Conservation (phyloP, 257 asterid species). For the Solanum sejunctum region DNA sequence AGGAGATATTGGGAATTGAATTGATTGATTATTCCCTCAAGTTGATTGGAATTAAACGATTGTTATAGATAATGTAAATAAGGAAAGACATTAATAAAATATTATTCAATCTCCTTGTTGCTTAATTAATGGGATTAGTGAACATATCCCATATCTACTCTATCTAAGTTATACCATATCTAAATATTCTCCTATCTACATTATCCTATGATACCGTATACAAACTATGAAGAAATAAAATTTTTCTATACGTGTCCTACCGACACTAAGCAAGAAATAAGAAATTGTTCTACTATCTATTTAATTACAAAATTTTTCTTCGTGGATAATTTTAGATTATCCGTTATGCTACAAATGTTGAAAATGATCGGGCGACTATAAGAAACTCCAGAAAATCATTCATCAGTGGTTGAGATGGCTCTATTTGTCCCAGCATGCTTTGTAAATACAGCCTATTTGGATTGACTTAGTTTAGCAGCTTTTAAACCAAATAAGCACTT, state of each 20-base stretch:
- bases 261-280: neutral
- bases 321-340: neutral
- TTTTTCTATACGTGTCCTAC: neutral
- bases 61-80: neutral
- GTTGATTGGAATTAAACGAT: neutral
- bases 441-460: neutral
- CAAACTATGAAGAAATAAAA: neutral
- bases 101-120: neutral
- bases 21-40: neutral
- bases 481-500: neutral
- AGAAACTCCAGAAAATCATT: neutral
- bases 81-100: neutral
- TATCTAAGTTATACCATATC: too few species aligned
- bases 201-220: neutral
- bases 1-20: neutral
- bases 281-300: neutral
- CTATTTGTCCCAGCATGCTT: neutral
- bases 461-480: neutral
- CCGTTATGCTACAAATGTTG: neutral
- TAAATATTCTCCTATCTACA: neutral
- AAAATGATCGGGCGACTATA: neutral
- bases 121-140: neutral
- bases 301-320: neutral
- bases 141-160: neutral
- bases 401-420: neutral